Conservation (phyloP, 2,329 filamentous ascomycete genomes). For the Scytalidium sp. region DNA sequence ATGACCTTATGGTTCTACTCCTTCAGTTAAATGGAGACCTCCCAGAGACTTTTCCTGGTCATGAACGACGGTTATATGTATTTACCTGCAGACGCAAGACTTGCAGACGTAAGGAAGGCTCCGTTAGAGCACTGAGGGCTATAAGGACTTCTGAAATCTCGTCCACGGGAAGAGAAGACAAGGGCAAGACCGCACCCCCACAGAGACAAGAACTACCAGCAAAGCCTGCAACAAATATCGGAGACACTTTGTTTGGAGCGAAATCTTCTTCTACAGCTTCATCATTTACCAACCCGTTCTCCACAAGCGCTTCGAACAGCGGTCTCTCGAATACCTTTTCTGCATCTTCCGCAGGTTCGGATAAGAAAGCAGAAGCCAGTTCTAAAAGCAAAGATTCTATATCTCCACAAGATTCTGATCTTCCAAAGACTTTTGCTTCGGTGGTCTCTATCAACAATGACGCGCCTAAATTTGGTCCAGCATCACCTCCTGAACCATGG, state of each 20-base stretch:
- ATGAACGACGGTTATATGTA: slow-evolving; percentile 85
- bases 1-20: slow-evolving; percentile 76
- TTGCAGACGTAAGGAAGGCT: slow-evolving; percentile 80
- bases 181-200: slow-evolving; percentile 21
- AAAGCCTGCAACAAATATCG: slow-evolving; percentile 41
- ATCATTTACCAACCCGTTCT: slow-evolving; percentile 58
- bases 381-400: slow-evolving; percentile 26
- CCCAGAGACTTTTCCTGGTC: slow-evolving; percentile 78
- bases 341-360: slow-evolving; percentile 30
- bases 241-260: slow-evolving; percentile 68
- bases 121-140: slow-evolving; percentile 72
- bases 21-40: slow-evolving; percentile 91
- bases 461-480: slow-evolving; percentile 30
- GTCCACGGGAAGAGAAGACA: slow-evolving; percentile 13
- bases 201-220: slow-evolving; percentile 20
- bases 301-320: slow-evolving; percentile 38
- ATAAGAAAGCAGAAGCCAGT: slow-evolving; percentile 39
- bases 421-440: slow-evolving; percentile 66
- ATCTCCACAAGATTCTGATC: slow-evolving; percentile 23
- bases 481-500: slow-evolving; percentile 66
- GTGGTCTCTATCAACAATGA: slow-evolving; percentile 70
- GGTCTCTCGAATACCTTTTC: slow-evolving; percentile 17
- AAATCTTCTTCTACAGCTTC: slow-evolving; percentile 39
- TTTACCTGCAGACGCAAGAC: slow-evolving; percentile 75
- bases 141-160: slow-evolving; percentile 44